Evolutionary conservation across 805 yeast species (phyloP).

Genomic region (Starmerella gropengiesseri): DNA sequence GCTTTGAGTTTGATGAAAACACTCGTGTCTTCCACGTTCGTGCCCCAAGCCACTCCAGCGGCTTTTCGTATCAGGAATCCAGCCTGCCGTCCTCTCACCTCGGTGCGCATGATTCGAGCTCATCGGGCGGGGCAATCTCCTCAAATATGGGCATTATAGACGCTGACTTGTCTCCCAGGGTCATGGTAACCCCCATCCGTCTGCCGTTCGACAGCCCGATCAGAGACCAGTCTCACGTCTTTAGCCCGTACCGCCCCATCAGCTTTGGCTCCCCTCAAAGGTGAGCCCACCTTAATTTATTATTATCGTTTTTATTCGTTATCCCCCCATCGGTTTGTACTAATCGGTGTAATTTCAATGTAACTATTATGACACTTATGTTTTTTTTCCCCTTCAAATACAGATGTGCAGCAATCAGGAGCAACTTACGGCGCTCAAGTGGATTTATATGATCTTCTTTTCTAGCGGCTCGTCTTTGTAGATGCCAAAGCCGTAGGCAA

Average conservation of each 20-base stretch:
- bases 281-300: not conserved
- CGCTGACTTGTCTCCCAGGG: slow-evolving; percentile 12
- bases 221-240: slow-evolving; percentile 24
- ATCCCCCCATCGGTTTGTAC: no score
- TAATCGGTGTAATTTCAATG: no score
- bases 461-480: slow-evolving; percentile 33
- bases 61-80: no score
- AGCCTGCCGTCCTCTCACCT: no score
- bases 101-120: no score
- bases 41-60: not conserved
- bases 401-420: no score
- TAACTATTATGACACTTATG: not conserved
- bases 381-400: not conserved
- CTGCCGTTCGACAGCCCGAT: slow-evolving; percentile 26
- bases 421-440: no score
- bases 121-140: no score
- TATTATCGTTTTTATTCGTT: not conserved
- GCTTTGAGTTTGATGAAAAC: slow-evolving; percentile 12
- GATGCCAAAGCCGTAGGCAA: slow-evolving; percentile 78
- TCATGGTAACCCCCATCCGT: slow-evolving; percentile 23
- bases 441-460: no score
- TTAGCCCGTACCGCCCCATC: slow-evolving; percentile 22
- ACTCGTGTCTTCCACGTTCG: not conserved
- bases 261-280: slow-evolving; percentile 21
- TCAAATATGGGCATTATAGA: slow-evolving; percentile 3